These are phyloP conservation scores for Daldinia concentrica DNA, from an alignment of 495 filamentous ascomycete species.

Conservation along the genomic window DNA sequence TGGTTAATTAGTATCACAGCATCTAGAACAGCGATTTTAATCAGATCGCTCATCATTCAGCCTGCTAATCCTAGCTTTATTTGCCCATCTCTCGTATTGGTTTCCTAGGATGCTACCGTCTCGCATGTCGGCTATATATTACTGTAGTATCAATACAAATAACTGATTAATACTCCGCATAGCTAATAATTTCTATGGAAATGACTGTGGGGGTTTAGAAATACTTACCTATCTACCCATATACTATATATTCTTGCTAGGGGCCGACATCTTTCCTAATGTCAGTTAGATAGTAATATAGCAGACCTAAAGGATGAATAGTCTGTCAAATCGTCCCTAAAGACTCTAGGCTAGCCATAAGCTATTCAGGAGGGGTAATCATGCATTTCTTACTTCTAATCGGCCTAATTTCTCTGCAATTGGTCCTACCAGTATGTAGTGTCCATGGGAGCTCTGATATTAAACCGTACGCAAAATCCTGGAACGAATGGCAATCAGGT, in stretches of 20 bases:
- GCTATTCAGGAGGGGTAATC: not conserved
- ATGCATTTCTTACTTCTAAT: conserved; percentile 12
- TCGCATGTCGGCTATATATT: conserved; percentile 36
- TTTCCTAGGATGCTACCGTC: conserved; percentile 13
- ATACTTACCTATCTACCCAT: not conserved
- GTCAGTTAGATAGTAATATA: not conserved
- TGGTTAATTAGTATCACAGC: not conserved
- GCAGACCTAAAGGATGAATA: not conserved
- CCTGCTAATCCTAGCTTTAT: conserved; percentile 15
- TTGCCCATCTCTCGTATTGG: not conserved
- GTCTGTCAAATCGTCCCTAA: not conserved
- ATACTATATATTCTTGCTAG: not conserved
- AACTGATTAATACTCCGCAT: not conserved
- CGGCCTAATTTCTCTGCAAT: conserved; percentile 6
- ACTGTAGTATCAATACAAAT: not conserved
- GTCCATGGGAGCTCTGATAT: not conserved
- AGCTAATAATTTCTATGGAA: not conserved
- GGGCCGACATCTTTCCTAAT: not conserved
- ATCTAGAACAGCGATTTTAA: not conserved
- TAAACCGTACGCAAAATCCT: conserved; percentile 1
- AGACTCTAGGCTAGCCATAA: not conserved
- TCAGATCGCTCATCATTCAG: conserved; percentile 20
- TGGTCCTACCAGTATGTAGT: not conserved
- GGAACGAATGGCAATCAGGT: not conserved
- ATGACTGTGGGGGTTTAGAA: not conserved